phyloP scores from a whole-genome alignment of 208 protist genomes.

The Wallacemonas collosoma region DNA sequence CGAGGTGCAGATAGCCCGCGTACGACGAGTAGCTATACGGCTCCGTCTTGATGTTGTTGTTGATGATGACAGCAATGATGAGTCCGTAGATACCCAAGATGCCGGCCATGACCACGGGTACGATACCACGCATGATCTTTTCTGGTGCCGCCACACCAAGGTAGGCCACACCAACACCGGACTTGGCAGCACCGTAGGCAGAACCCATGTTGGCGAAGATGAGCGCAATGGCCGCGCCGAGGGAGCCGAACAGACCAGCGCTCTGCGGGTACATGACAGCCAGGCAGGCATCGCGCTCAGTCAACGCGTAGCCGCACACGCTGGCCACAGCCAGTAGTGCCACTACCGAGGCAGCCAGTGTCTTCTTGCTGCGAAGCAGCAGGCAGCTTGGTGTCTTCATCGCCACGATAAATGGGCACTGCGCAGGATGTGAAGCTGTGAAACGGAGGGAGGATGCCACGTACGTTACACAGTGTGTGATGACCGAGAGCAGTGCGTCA shows the following conservation, averaged over 20 bases:
- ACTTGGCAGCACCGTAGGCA: conserved; percentile 99
- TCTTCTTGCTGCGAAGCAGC: conserved; percentile 16
- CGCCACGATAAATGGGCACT: too few species aligned
- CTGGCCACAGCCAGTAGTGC: conserved; percentile 16
- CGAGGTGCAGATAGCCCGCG: conserved; percentile 95
- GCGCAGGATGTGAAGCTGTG: too few species aligned
- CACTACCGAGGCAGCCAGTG: conserved; percentile 12
- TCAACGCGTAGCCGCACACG: conserved; percentile 12
- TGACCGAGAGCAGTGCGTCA: too few species aligned
- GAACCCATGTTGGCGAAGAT: conserved; percentile 96
- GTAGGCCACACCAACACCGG: conserved; percentile 96
- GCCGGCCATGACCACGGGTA: conserved; percentile 94
- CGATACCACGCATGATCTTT: conserved; percentile 95
- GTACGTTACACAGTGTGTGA: too few species aligned
- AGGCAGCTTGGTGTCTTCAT: conserved; percentile 8
- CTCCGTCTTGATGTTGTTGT: conserved; percentile 91
- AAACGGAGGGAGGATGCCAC: too few species aligned
- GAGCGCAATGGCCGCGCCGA: conserved; percentile 75
- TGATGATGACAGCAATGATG: conserved; percentile 99
- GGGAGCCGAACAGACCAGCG: conserved; percentile 78
- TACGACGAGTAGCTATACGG: conserved; percentile 71
- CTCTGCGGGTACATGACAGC: conserved; percentile 82
- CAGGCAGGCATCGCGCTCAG: conserved; percentile 41
- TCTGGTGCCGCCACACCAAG: conserved; percentile 97
- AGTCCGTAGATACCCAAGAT: conserved; percentile 99